phyloP scores from a whole-genome alignment of 768 basidiomycete species.

The Boletus patriciae region DNA sequence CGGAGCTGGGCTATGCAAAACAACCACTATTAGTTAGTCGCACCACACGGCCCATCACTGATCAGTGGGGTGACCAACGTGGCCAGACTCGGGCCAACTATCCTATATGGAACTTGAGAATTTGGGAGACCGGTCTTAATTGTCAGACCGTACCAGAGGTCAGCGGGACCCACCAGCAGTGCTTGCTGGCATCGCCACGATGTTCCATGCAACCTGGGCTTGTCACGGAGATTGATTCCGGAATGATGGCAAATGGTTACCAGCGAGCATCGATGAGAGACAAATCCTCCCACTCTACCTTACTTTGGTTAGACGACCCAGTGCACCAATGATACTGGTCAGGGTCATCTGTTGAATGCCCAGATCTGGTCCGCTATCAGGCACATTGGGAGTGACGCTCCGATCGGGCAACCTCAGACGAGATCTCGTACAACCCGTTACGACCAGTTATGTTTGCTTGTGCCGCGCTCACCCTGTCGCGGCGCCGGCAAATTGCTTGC shows the following conservation, averaged over 20 bases:
- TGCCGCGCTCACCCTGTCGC: slow-evolving; percentile 33
- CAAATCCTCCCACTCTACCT: slow-evolving; percentile 19
- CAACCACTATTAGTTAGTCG: slow-evolving; percentile 18
- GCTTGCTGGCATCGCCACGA: slow-evolving; percentile 28
- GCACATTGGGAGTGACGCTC: slow-evolving; percentile 27
- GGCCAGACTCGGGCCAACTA: slow-evolving; percentile 9
- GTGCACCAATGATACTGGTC: slow-evolving; percentile 20
- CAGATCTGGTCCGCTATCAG: slow-evolving; percentile 34
- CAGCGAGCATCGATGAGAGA: slow-evolving; percentile 21
- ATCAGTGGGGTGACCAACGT: slow-evolving; percentile 5
- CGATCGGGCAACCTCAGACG: slow-evolving; percentile 26
- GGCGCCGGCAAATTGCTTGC: slow-evolving; percentile 33
- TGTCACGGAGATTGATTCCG: slow-evolving; percentile 18
- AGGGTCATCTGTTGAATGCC: slow-evolving; percentile 26
- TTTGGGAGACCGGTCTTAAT: slow-evolving; percentile 20
- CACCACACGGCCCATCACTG: neutral
- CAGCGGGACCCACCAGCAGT: slow-evolving; percentile 12
- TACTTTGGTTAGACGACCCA: slow-evolving; percentile 33
- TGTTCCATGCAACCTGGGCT: slow-evolving; percentile 4
- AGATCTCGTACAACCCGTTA: slow-evolving; percentile 33
- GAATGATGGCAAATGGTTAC: slow-evolving; percentile 20
- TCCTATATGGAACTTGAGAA: neutral
- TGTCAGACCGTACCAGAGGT: slow-evolving; percentile 16
- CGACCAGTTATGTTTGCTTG: slow-evolving; percentile 29
- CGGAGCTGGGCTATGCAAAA: slow-evolving; percentile 32